A percentile compares a stretch with the other conserved stretches of the same genome.
phyloP scores from a whole-genome alignment of 305 asterid species.

The Andrographis paniculata region DNA sequence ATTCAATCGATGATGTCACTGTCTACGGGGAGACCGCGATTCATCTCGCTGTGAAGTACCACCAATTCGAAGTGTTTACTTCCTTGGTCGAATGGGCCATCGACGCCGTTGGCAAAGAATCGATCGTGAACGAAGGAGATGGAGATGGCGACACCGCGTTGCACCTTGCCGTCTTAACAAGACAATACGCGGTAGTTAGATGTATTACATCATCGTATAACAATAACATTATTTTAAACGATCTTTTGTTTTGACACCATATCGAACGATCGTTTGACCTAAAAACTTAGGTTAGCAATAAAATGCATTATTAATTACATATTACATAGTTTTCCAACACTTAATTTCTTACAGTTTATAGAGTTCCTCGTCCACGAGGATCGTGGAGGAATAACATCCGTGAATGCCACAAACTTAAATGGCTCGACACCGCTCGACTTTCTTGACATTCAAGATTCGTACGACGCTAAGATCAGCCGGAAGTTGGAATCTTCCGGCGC shows the following conservation, averaged over 20 bases:
- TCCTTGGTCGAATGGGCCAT: slow-evolving; percentile 18
- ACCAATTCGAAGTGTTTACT: slow-evolving; percentile 19
- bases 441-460: slow-evolving; percentile 19
- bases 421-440: slow-evolving; percentile 20
- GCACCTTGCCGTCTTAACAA: slow-evolving; percentile 26
- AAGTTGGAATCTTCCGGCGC: slow-evolving; percentile 16
- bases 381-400: slow-evolving; percentile 4
- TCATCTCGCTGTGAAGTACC: slow-evolving; percentile 25
- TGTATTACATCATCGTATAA: no score
- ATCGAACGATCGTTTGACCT: no score
- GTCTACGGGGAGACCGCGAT: slow-evolving; percentile 28
- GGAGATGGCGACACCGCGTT: slow-evolving; percentile 26
- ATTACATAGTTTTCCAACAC: neutral
- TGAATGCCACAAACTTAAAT: slow-evolving; percentile 14
- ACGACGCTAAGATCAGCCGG: slow-evolving; percentile 16
- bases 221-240: no score
- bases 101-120: slow-evolving; percentile 6
- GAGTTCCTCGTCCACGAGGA: slow-evolving; percentile 18
- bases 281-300: no score
- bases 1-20: slow-evolving; percentile 18
- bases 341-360: slow-evolving; percentile 9
- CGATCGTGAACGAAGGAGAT: slow-evolving; percentile 22
- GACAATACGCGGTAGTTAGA: slow-evolving; percentile 23
- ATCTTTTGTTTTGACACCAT: no score
- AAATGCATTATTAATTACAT: no score